phyloP scores from a whole-genome alignment of 768 basidiomycete species.

The Sistotremastrum suecicum region DNA sequence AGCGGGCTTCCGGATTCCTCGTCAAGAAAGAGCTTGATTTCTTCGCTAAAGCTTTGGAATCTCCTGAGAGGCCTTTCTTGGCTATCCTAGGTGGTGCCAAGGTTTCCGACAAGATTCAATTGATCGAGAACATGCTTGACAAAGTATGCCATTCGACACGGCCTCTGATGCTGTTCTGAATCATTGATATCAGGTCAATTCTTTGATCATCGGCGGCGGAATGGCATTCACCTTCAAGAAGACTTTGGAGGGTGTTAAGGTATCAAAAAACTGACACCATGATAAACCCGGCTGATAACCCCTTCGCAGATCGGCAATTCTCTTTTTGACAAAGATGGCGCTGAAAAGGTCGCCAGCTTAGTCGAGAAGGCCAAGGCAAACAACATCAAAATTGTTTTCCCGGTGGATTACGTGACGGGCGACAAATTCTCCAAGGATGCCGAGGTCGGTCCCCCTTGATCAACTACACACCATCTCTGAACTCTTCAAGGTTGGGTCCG shows the following conservation, averaged over 20 bases:
- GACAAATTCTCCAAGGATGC: slow-evolving; percentile 95
- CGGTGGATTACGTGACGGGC: slow-evolving; percentile 85
- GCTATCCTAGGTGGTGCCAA: slow-evolving; percentile 98
- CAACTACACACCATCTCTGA: neutral
- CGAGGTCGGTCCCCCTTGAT: slow-evolving; percentile 30
- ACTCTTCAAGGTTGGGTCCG: slow-evolving; percentile 42
- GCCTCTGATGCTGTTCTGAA: neutral
- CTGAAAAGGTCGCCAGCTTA: slow-evolving; percentile 70
- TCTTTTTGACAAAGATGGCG: slow-evolving; percentile 80
- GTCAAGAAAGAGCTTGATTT: slow-evolving; percentile 98
- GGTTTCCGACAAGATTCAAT: slow-evolving; percentile 96
- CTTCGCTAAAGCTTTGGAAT: slow-evolving; percentile 95
- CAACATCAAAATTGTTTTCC: slow-evolving; percentile 89
- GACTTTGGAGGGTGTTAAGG: slow-evolving; percentile 64
- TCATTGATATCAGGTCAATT: slow-evolving; percentile 53
- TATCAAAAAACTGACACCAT: slow-evolving; percentile 13
- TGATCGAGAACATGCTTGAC: slow-evolving; percentile 98
- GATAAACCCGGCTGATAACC: neutral
- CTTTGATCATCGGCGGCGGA: slow-evolving; percentile 91
- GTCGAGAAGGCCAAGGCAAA: slow-evolving; percentile 88
- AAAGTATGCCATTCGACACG: slow-evolving; percentile 38
- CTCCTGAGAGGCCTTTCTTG: slow-evolving; percentile 89
- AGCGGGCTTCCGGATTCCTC: slow-evolving; percentile 89
- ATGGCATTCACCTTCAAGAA: slow-evolving; percentile 99
- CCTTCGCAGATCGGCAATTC: slow-evolving; percentile 74